phyloP scores from a whole-genome alignment of 1,284 basidiomycete species.

The Ceratorhiza oryzae-sativae region DNA sequence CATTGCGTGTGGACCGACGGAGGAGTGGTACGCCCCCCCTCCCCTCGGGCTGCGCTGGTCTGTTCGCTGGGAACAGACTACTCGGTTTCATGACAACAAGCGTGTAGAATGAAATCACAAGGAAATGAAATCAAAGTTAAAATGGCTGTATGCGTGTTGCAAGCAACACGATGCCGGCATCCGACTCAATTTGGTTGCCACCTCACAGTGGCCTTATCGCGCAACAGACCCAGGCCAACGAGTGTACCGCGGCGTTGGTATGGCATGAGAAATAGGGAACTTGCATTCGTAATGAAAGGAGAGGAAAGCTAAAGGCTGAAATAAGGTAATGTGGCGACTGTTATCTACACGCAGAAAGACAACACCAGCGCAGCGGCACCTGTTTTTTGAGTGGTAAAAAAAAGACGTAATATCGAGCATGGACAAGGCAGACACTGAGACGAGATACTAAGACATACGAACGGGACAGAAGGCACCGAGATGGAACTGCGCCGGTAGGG shows the following conservation, averaged over 20 bases:
- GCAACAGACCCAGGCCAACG: not conserved
- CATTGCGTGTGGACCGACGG: not conserved
- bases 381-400: not conserved
- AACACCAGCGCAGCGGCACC: conserved; percentile 29
- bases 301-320: not conserved
- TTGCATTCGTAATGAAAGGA: not conserved
- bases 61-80: not conserved
- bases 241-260: not conserved
- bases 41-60: too few species aligned
- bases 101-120: not conserved
- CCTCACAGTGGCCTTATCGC: conserved; percentile 24
- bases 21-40: too few species aligned
- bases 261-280: not conserved
- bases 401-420: conserved; percentile 15
- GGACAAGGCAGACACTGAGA: not conserved
- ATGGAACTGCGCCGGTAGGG: conserved; percentile 19
- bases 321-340: conserved; percentile 23
- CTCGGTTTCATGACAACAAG: not conserved
- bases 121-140: conserved; percentile 13
- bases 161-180: not conserved
- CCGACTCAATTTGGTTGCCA: conserved; percentile 20
- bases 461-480: not conserved
- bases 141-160: conserved; percentile 4
- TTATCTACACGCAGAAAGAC: conserved; percentile 34
- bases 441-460: conserved; percentile 15